phyloP scores from a whole-genome alignment of 176 grass and related monocot genomes.

The Juncus inflexus region DNA sequence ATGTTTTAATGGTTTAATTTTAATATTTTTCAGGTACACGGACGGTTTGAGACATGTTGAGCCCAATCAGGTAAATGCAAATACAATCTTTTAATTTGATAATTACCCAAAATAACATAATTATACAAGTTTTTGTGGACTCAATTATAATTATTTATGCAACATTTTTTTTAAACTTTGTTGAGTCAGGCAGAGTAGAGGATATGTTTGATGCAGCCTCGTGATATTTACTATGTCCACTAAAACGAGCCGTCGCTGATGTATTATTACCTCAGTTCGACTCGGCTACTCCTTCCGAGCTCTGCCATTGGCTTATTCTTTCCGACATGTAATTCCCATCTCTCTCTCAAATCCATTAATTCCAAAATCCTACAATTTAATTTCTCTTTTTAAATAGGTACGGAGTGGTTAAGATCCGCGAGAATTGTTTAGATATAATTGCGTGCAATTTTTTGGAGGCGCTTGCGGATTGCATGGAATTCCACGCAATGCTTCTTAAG shows the following conservation, averaged over 20 bases:
- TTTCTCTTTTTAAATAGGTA: conserved; percentile 26
- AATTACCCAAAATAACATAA: too few species aligned
- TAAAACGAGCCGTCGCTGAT: conserved; percentile 75
- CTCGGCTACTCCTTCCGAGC: conserved; percentile 55
- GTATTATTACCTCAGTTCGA: conserved; percentile 61
- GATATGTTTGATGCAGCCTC: conserved; percentile 96
- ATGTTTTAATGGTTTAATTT: background rate
- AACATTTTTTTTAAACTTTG: background rate
- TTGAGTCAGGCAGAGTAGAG: conserved; percentile 50
- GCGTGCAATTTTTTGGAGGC: conserved; percentile 78
- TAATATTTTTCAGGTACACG: conserved; percentile 61
- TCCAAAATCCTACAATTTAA: too few species aligned
- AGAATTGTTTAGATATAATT: conserved; percentile 78
- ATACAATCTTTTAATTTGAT: too few species aligned
- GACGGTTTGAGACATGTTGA: conserved; percentile 71
- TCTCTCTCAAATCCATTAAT: too few species aligned
- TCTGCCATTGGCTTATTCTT: conserved; percentile 88
- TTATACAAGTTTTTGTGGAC: background rate
- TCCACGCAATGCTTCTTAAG: conserved; percentile 71
- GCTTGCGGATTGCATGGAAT: conserved; percentile 57
- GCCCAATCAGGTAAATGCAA: conserved; percentile 48
- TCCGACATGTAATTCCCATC: conserved; percentile 66
- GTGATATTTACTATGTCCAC: conserved; percentile 79
- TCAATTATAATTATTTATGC: background rate
- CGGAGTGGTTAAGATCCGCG: conserved; percentile 74